Conservation (phyloP, 768 basidiomycete species). For the Pulveroboletus frians region DNA sequence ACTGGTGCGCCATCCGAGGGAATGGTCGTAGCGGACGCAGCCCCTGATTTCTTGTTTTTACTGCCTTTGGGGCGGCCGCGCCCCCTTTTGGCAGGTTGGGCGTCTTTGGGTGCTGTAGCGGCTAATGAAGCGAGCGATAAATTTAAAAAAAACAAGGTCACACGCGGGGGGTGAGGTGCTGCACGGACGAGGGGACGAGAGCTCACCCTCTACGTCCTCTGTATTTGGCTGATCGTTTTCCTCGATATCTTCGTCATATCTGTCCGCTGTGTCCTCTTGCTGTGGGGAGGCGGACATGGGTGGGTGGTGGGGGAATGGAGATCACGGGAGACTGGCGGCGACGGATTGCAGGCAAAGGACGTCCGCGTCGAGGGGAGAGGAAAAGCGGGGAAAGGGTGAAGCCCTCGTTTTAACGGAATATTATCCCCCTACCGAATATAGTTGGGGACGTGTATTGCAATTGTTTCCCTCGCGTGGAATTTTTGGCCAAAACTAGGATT, state of each 20-base stretch:
- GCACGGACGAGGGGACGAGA: constrained; percentile 9
- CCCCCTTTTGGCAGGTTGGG: constrained; percentile 58
- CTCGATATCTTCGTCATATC: constrained; percentile 56
- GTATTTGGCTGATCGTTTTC: constrained; percentile 41
- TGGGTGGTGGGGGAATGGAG: constrained; percentile 17
- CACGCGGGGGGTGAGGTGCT: constrained; percentile 9
- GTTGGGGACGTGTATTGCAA: constrained; percentile 51
- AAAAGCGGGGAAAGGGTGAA: constrained; percentile 62
- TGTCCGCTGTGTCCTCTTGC: constrained; percentile 51
- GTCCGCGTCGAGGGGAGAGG: constrained; percentile 39
- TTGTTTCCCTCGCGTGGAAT: constrained; percentile 68
- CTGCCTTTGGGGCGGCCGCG: constrained; percentile 88
- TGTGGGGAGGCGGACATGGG: constrained; percentile 61
- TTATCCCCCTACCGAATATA: constrained; percentile 66
- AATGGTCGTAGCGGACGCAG: constrained; percentile 25
- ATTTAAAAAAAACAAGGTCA: constrained; percentile 17
- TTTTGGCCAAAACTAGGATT: constrained; percentile 48
- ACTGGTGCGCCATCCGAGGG: constrained; percentile 26
- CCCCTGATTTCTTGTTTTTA: constrained; percentile 60
- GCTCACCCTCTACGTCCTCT: constrained; percentile 31
- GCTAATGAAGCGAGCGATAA: constrained; percentile 29
- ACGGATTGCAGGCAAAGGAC: constrained; percentile 18
- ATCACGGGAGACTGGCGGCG: constrained; percentile 24
- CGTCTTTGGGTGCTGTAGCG: constrained; percentile 36
- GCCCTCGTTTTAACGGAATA: constrained; percentile 73